Percentiles rank a stretch among this genome's conserved stretches.
These are phyloP conservation scores for Pseudopyrenochaeta lycopersici DNA, from an alignment of 2,329 filamentous ascomycete species.

Conservation along the genomic window DNA sequence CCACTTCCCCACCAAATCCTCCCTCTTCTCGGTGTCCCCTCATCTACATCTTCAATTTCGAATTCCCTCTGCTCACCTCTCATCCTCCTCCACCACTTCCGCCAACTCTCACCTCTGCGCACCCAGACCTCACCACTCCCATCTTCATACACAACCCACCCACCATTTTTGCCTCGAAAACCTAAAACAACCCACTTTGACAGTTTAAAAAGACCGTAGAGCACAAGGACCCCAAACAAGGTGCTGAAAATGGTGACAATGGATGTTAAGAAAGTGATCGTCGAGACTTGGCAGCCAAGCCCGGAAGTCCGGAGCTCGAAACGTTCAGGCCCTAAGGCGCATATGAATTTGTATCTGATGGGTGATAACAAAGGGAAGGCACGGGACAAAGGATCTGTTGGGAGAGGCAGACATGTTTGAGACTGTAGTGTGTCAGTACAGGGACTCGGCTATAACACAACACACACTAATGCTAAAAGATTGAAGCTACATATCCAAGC, in stretches of 20 bases:
- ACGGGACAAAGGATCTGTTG: slow-evolving; percentile 46
- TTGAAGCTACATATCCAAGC: too few relatives aligned
- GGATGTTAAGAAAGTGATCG: slow-evolving; percentile 55
- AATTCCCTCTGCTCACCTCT: slow-evolving; percentile 30
- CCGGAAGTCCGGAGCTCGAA: slow-evolving; percentile 57
- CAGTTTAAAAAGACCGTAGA: slow-evolving; percentile 40
- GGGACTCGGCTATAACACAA: too few relatives aligned
- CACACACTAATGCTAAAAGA: too few relatives aligned
- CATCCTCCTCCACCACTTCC: slow-evolving; percentile 37
- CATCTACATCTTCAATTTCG: slow-evolving; percentile 38
- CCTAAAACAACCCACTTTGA: slow-evolving; percentile 20
- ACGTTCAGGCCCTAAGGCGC: slow-evolving; percentile 51
- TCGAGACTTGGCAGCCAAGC: slow-evolving; percentile 57
- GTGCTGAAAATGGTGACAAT: slow-evolving; percentile 55
- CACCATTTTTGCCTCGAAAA: slow-evolving; percentile 30
- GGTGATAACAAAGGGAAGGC: slow-evolving; percentile 53
- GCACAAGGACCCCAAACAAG: slow-evolving; percentile 47
- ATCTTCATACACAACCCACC: slow-evolving; percentile 39
- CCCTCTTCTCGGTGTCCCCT: slow-evolving; percentile 31
- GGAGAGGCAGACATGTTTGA: slow-evolving; percentile 54
- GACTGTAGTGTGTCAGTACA: slow-evolving; percentile 34
- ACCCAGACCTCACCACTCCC: slow-evolving; percentile 42
- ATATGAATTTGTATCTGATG: slow-evolving; percentile 44
- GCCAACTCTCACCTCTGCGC: slow-evolving; percentile 38
- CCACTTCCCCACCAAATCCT: slow-evolving; percentile 30